phyloP scores from a whole-genome alignment of 495 filamentous ascomycete genomes.

The Trypethelium eluteriae region DNA sequence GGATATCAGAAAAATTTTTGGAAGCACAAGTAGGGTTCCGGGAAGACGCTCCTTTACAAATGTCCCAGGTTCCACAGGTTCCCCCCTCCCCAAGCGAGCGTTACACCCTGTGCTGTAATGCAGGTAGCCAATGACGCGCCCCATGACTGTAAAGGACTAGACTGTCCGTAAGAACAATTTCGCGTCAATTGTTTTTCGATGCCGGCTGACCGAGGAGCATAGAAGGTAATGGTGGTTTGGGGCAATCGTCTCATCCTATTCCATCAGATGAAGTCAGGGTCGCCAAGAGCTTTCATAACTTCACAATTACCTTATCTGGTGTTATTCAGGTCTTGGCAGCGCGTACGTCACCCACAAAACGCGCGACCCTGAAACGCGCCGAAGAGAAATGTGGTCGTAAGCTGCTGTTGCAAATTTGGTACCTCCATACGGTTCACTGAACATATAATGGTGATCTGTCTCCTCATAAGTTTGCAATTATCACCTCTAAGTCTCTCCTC shows the following conservation, averaged over 20 bases:
- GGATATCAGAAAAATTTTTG: background rate
- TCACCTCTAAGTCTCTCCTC: background rate
- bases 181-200: background rate
- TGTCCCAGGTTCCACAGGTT: background rate
- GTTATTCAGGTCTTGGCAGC: background rate
- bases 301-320: conserved; percentile 1
- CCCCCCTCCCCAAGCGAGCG: background rate
- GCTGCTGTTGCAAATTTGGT: background rate
- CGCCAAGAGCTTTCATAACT: background rate
- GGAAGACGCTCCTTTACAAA: background rate
- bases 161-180: background rate
- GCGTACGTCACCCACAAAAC: conserved; percentile 3
- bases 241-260: background rate
- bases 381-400: conserved; percentile 4
- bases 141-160: background rate
- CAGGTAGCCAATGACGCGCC: background rate
- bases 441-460: conserved; percentile 1
- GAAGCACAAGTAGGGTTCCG: background rate
- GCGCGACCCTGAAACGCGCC: background rate
- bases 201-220: background rate
- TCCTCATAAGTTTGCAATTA: background rate
- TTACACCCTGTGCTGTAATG: conserved; percentile 9
- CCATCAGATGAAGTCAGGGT: background rate
- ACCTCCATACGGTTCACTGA: background rate
- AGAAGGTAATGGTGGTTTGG: background rate